Evolutionary conservation across 371 early-diverging fungal species (phyloP).

Genomic region (Mucor sp.): DNA sequence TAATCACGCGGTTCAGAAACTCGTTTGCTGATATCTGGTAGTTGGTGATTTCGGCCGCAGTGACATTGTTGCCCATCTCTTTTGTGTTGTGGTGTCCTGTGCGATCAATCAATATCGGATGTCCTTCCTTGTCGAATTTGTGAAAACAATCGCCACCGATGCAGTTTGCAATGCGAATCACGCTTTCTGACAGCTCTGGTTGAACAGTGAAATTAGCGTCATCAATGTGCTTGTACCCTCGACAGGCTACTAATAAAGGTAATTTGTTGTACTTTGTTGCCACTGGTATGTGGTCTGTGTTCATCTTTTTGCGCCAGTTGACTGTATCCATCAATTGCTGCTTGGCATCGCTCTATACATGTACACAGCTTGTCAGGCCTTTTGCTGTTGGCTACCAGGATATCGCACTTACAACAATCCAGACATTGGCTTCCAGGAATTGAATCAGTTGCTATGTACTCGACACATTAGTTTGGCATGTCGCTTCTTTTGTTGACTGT

Average conservation of each 20-base stretch:
- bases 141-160: conserved; percentile 83
- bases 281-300: conserved; percentile 68
- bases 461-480: background rate
- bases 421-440: conserved; percentile 28
- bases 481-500: background rate
- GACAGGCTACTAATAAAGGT: conserved; percentile 67
- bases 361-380: conserved; percentile 22
- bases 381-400: background rate
- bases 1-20: conserved; percentile 66
- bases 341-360: conserved; percentile 57
- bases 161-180: conserved; percentile 57
- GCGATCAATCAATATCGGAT: conserved; percentile 79
- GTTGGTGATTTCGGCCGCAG: conserved; percentile 61
- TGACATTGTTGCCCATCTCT: conserved; percentile 62
- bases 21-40: conserved; percentile 77
- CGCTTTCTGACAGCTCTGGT: conserved; percentile 65
- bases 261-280: conserved; percentile 62
- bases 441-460: conserved; percentile 23
- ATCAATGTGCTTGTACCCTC: conserved; percentile 65
- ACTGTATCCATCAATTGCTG: conserved; percentile 66
- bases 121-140: conserved; percentile 79
- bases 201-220: conserved; percentile 66
- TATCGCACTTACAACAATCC: conserved; percentile 18
- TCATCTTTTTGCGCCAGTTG: conserved; percentile 66
- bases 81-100: conserved; percentile 74